Evolutionary conservation across 1,284 basidiomycete genomes (phyloP).

Genomic region (Ceratobasidium papillatum): DNA sequence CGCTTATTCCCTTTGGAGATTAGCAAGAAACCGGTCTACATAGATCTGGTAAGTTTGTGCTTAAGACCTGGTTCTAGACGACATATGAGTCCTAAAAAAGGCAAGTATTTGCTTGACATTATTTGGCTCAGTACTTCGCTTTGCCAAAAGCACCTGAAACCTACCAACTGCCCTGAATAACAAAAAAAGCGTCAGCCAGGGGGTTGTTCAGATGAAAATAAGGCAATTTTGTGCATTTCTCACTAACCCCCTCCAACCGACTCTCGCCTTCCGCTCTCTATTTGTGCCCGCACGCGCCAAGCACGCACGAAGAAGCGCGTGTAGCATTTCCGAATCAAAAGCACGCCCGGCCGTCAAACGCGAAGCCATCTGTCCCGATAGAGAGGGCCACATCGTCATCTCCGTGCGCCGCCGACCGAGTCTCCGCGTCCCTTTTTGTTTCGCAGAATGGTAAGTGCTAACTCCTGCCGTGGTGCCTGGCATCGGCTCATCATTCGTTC

Average conservation of each 20-base stretch:
- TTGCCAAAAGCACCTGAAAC: constrained; percentile 20
- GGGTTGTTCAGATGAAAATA: not conserved
- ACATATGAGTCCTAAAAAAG: not conserved
- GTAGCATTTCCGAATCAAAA: not conserved
- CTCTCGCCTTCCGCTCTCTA: not conserved
- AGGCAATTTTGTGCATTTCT: not conserved
- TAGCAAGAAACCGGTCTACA: not conserved
- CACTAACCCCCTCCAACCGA: constrained; percentile 27
- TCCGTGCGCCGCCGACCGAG: constrained; percentile 39
- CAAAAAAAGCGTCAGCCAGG: not conserved
- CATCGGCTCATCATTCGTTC: constrained; percentile 11
- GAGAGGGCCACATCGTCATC: constrained; percentile 15
- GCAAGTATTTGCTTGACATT: constrained; percentile 10
- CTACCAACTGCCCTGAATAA: not conserved
- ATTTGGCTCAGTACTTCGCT: no score
- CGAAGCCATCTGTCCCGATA: constrained; percentile 12
- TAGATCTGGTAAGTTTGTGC: not conserved
- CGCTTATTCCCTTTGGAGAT: not conserved
- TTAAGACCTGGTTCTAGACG: not conserved
- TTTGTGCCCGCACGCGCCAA: not conserved
- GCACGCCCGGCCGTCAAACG: not conserved
- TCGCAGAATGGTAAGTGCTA: constrained; percentile 15
- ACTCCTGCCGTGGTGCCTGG: constrained; percentile 6
- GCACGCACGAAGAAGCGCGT: constrained; percentile 1
- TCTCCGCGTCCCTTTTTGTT: constrained; percentile 23